Conservation (phyloP, 441 rosid species). For the Melastoma candidum region DNA sequence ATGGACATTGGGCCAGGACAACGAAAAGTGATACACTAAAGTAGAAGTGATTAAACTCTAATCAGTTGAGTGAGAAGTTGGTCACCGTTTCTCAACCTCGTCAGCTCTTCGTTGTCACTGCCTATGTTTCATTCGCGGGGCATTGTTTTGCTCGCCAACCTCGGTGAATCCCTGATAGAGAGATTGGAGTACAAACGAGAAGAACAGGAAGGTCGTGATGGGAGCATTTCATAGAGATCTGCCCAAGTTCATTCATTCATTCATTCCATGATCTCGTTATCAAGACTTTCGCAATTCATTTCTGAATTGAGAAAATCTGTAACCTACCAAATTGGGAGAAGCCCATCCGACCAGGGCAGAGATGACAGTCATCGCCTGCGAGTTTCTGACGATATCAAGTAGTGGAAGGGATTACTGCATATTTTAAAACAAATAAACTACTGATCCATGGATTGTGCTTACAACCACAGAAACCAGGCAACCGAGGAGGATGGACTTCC, state of each 20-base stretch:
- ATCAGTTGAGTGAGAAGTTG: neutral
- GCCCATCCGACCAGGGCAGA: constrained; percentile 20
- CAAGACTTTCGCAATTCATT: too few species aligned
- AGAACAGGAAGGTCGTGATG: constrained; percentile 17
- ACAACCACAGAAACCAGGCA: constrained; percentile 19
- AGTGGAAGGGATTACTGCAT: neutral
- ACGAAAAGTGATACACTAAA: too few species aligned
- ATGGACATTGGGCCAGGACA: too few species aligned
- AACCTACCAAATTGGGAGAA: constrained; percentile 20
- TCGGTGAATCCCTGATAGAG: constrained; percentile 14
- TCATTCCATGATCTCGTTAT: too few species aligned
- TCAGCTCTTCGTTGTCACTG: constrained; percentile 21
- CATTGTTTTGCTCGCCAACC: constrained; percentile 14
- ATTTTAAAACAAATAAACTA: neutral
- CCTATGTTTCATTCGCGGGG: neutral
- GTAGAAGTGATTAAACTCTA: neutral
- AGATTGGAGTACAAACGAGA: constrained; percentile 14
- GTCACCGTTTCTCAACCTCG: constrained; percentile 19
- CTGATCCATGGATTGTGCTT: constrained; percentile 1
- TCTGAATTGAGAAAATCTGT: too few species aligned
- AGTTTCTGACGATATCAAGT: neutral
- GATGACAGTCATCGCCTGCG: constrained; percentile 13
- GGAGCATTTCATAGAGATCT: constrained; percentile 19
- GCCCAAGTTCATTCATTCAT: neutral
- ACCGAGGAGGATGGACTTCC: constrained; percentile 20